These are phyloP conservation scores for Mycena leptocephala DNA, from an alignment of 768 basidiomycete genomes.

Conservation along the genomic window DNA sequence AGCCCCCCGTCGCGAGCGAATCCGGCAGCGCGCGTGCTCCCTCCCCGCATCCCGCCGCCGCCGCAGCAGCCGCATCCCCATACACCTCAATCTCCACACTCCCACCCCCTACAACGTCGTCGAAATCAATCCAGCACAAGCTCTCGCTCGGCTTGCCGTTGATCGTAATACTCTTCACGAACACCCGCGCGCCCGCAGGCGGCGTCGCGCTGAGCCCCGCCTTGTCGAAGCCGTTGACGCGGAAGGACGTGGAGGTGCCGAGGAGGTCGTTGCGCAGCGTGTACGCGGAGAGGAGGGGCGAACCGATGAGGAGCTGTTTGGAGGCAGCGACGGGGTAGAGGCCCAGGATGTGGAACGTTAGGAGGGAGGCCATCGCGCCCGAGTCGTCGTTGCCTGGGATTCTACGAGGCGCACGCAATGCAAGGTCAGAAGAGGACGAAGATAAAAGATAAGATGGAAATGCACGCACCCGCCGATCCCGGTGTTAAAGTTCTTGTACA, in stretches of 20 bases:
- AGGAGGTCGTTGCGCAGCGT: constrained; percentile 57
- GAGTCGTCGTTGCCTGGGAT: constrained; percentile 70
- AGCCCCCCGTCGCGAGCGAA: constrained; percentile 60
- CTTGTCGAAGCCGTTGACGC: constrained; percentile 60
- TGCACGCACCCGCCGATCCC: constrained; percentile 59
- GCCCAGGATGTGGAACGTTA: constrained; percentile 66
- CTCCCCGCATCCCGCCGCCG: constrained; percentile 56
- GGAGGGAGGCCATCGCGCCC: constrained; percentile 67
- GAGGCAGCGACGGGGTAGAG: constrained; percentile 66
- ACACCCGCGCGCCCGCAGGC: constrained; percentile 57
- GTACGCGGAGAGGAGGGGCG: constrained; percentile 64
- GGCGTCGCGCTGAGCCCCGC: constrained; percentile 54
- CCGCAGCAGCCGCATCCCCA: constrained; percentile 53
- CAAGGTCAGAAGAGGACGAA: no score
- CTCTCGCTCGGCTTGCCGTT: constrained; percentile 56
- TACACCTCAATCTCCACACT: constrained; percentile 63
- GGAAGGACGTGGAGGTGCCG: constrained; percentile 58
- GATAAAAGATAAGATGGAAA: not conserved
- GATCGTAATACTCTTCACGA: constrained; percentile 61
- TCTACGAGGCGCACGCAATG: constrained; percentile 37
- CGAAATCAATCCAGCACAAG: constrained; percentile 63
- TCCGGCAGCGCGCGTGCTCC: constrained; percentile 52
- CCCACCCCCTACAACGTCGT: constrained; percentile 62
- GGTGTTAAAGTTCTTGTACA: constrained; percentile 64
- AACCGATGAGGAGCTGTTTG: constrained; percentile 63